Base-by-base conservation (phyloP, 2,329 filamentous ascomycete species). In the Plenodomus biglobosus region DNA sequence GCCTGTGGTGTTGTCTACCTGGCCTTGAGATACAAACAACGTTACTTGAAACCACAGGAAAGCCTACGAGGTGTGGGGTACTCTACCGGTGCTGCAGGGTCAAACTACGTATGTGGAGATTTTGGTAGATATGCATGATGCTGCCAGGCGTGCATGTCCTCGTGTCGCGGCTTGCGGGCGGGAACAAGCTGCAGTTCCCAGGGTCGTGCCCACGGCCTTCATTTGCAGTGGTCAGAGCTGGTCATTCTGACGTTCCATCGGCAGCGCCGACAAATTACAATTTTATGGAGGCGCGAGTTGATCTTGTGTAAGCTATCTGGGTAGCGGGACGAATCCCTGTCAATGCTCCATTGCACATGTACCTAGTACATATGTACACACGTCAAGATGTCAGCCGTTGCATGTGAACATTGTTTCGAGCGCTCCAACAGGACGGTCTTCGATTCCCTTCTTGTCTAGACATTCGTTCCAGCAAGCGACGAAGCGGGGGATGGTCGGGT, bases 101-200 rank as follows among this genome's bases (percentile, higher is more conserved):
- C 44, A 56, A 5, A 10, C 22, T 24, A 24, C 22, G 46, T 56
- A 55, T 61, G 59, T 62, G 64, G 60, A 59, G 61, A 57, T 55
- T 48, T 57, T 50, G 59, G 57, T 63, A 59, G 58, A 55, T 52
- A 63, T 61, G 60, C 55, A 58, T 48, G 27, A 30, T 53, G 27
- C 27, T 32, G 3, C 27, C 6, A 46, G 46, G 56, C 48, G 49
- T 54, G 58, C 58, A 51, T 58, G 53, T 50, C 55, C 49, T 53
- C 51, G 47, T 60, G 44, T 57, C 42, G 45, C 44, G 41, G 42
- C 40, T 38, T 53, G 56, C 59, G 60, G 52, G 40, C 47, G 40
- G 48, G 46, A 32, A 32, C 27, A 8, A 10, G 8, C 27, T 32
- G 27, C 27, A 32, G 8, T 18, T 17, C 35, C 16, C 35, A 37